Conservation (phyloP, 75 land plant genomes). For the Sequoia sempervirens region DNA sequence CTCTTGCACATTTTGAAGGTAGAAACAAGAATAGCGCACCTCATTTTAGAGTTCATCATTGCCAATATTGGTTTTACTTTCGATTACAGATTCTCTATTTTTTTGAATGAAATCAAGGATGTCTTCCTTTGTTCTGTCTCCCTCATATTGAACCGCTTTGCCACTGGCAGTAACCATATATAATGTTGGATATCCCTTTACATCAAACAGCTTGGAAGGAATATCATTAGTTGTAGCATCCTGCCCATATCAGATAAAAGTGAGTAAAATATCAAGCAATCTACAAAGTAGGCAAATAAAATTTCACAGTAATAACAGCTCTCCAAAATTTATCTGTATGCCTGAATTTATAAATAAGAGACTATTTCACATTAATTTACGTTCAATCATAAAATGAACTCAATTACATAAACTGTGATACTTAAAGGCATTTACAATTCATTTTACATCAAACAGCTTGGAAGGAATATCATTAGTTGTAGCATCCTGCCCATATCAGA, state of each 20-base stretch:
- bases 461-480: slow-evolving; percentile 70
- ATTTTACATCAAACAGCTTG: slow-evolving; percentile 16
- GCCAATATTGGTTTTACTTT: slow-evolving; percentile 4
- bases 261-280: not conserved
- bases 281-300: slow-evolving; percentile 1
- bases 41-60: slow-evolving; percentile 56
- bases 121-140: slow-evolving; percentile 64
- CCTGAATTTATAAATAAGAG: not conserved
- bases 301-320: not conserved
- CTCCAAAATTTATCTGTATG: not conserved
- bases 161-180: slow-evolving; percentile 68
- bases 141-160: slow-evolving; percentile 51
- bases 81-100: slow-evolving; percentile 28
- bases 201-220: slow-evolving; percentile 40
- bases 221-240: slow-evolving; percentile 89
- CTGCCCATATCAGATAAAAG: slow-evolving; percentile 27
- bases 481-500: slow-evolving; percentile 55
- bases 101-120: slow-evolving; percentile 64
- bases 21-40: not conserved
- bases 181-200: slow-evolving; percentile 78
- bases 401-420: not conserved
- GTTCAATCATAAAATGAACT: slow-evolving; percentile 1
- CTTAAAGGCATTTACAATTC: not conserved
- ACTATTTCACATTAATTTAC: not conserved
- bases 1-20: not conserved